Conservation (phyloP, 2,329 filamentous ascomycete genomes). For the Neurospora crassa region DNA sequence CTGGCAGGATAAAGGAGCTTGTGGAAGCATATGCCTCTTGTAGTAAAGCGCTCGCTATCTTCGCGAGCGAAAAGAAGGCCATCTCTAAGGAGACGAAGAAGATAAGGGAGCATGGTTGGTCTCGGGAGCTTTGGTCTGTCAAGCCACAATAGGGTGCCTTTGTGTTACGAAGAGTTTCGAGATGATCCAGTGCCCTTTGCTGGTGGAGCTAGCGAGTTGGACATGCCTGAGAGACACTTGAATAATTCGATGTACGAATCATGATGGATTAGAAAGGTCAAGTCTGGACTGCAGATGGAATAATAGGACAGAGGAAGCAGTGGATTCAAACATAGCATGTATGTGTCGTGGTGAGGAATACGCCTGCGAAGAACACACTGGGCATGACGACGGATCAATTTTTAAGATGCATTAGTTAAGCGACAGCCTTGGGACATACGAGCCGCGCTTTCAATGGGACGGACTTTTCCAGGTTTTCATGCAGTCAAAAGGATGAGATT, state of each 20-base stretch:
- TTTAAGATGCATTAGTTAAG: not conserved
- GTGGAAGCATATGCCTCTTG: constrained; percentile 67
- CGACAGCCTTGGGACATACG: not conserved
- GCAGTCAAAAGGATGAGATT: not conserved
- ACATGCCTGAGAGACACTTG: not conserved
- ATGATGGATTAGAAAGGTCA: not conserved
- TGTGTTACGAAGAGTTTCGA: not conserved
- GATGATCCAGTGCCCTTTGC: not conserved
- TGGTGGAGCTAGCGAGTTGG: not conserved
- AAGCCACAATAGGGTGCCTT: constrained; percentile 24
- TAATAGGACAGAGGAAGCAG: not conserved
- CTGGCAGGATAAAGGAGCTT: constrained; percentile 63
- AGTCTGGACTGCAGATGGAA: not conserved
- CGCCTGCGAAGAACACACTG: not conserved
- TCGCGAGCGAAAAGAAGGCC: constrained; percentile 43
- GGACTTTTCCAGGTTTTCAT: not conserved
- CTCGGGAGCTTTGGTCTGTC: constrained; percentile 52
- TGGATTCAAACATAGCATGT: not conserved
- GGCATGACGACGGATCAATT: not conserved
- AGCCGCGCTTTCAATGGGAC: not conserved
- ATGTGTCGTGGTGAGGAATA: not conserved
- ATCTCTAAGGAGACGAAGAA: constrained; percentile 45
- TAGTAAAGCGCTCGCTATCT: constrained; percentile 60
- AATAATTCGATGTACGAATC: not conserved
- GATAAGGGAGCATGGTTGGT: constrained; percentile 53